Percentiles rank a stretch among this genome's conserved stretches.
Evolutionary conservation across 2,329 filamentous ascomycete genomes (phyloP).

Genomic region (Colletotrichum brevisporum): DNA sequence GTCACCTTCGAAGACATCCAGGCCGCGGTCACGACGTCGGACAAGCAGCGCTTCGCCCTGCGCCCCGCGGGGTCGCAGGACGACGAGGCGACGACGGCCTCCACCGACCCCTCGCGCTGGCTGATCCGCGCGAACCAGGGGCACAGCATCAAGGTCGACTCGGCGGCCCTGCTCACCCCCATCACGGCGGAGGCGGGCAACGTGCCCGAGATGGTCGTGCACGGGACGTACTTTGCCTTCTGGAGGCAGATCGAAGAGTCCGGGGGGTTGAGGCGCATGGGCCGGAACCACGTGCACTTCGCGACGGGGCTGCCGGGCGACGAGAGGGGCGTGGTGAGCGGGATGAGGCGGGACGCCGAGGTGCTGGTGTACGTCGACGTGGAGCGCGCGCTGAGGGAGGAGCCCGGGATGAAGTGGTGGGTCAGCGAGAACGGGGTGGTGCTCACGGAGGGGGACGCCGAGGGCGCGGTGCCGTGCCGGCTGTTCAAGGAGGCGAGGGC

Average conservation of each 20-base stretch:
- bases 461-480: conserved; percentile 74
- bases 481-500: conserved; percentile 82
- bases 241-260: conserved; percentile 82
- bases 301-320: conserved; percentile 77
- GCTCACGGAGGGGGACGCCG: conserved; percentile 71
- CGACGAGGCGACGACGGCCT: conserved; percentile 47
- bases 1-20: conserved; percentile 83
- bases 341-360: conserved; percentile 85
- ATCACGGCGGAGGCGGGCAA: conserved; percentile 72
- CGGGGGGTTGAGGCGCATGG: conserved; percentile 87
- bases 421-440: conserved; percentile 84
- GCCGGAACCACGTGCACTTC: conserved; percentile 90
- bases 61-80: conserved; percentile 63
- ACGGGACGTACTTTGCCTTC: conserved; percentile 89
- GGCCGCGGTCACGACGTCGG: conserved; percentile 78
- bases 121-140: conserved; percentile 97
- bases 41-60: conserved; percentile 92
- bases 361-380: conserved; percentile 85
- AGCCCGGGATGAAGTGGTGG: conserved; percentile 77
- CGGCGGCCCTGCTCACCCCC: conserved; percentile 78
- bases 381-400: conserved; percentile 72
- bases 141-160: conserved; percentile 84
- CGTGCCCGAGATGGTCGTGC: conserved; percentile 79
- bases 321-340: conserved; percentile 73
- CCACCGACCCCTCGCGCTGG: conserved; percentile 74